These are phyloP conservation scores for Diutina mesorugosa DNA, from an alignment of 1,139 yeast genomes.

Conservation along the genomic window DNA sequence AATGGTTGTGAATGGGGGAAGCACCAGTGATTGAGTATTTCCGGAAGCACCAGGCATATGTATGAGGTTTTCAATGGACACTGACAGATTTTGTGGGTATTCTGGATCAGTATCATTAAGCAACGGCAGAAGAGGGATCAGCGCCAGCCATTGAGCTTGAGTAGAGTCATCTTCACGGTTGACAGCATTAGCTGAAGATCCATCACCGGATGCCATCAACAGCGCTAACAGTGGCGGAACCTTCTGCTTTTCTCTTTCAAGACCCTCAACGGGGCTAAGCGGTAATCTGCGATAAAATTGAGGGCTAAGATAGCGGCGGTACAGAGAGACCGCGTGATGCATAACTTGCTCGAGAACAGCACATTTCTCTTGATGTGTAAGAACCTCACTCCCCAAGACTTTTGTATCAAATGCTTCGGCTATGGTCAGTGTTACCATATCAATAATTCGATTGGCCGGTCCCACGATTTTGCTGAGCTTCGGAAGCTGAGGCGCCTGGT, in stretches of 20 bases:
- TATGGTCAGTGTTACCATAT: background rate
- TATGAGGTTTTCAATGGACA: conserved; percentile 1
- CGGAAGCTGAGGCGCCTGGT: background rate
- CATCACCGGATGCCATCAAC: background rate
- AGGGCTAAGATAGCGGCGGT: background rate
- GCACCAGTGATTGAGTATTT: background rate
- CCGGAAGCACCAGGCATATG: background rate
- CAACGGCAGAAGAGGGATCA: conserved; percentile 1
- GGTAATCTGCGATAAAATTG: background rate
- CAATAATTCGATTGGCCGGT: background rate
- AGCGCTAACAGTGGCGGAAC: conserved; percentile 1
- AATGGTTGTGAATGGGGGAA: background rate
- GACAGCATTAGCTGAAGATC: background rate
- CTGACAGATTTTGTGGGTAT: background rate
- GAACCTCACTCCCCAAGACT: background rate
- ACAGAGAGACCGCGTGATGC: background rate
- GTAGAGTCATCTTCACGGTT: background rate
- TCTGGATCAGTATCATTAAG: background rate
- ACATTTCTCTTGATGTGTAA: background rate
- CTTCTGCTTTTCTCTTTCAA: background rate
- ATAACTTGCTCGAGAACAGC: background rate
- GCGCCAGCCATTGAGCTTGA: background rate
- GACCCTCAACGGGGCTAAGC: background rate
- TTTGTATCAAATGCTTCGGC: background rate
- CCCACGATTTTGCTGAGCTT: background rate